Base-by-base conservation (phyloP, 192 early-diverging fungal species). In the Umbelopsis sp. region DNA sequence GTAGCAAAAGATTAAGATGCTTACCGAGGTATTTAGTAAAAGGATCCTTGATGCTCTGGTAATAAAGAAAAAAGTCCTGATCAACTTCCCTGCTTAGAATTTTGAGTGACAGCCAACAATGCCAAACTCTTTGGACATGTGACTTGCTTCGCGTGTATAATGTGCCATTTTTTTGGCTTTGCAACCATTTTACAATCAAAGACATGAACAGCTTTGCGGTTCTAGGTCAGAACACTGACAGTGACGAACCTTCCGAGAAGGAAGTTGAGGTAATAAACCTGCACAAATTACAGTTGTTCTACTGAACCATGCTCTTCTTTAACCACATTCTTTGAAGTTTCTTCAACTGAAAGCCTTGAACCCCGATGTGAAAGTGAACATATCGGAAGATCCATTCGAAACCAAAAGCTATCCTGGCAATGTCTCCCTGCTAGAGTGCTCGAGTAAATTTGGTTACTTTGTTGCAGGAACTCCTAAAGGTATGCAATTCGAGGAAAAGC, bases 381-480 rank as follows among this genome's bases (percentile, higher is more conserved):
- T 83, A 65, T 45, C 78, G 70, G 74, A 80, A 50, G 43, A 77
- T 26, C 24, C 68, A 31, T 71, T 79, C 45, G 36, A 76, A 25
- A 53, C 32, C 3, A n/a, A 51, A 9, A 71, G 81, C 0, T 85
- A 84, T 11, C 83, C 86, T 7, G 69, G 81, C 17, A 75, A 81
- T 51, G 81, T 82, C 3, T 83, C 80, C 26, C 73, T 92, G 17
- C 80, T 93, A 50, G 86, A 74, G 0, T 79, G 87, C 9, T 91
- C 91, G 31, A 90, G 84, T 68, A 84, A 50, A n/a, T 86, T 84
- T 71, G 91, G 90, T 1, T 93, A 87, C 59, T 87, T 91, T 62
- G 84, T 90, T 16, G 92, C 89, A 14, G 92, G 86, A 7, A 80
- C 84, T 16, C 80, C 73, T 26, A 69, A 80, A 67, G 90, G 90